Evolutionary conservation across 208 protist genomes (phyloP), one percentile per base, ranked within the genome.

Genomic region (Trypanosoma mega): DNA sequence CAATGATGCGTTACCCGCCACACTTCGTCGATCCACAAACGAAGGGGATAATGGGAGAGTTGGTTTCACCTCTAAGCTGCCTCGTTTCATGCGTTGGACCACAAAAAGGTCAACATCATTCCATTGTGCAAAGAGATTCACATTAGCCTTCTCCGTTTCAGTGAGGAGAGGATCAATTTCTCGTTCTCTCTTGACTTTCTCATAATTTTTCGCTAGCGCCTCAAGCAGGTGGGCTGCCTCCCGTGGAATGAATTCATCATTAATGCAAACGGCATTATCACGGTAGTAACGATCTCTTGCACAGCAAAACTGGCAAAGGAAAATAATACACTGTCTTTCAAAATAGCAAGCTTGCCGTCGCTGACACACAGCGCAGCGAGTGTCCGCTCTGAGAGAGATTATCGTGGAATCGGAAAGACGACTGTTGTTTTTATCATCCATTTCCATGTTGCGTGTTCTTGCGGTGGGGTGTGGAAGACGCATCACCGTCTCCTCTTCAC

Each of bases 241-340:
- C 45, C 57, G 36, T 23, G 72, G 71, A 63, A 91, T 85, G 34
- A 58, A 63, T 52, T 93, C 87, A 41, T 93, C 83, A 68, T 93
- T 93, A 59, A 93, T 82, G 74, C 87, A 93, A 9, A 90, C 44
- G 1, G 76, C 76, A 30, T 87, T 71, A n/a, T 87, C 81, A 54
- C 87, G 80, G 65, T 93, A 93, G 56, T 78, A 91, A 24, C 81
- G 81, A 41, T 93, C 87, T 11, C 78, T 75, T 24, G 83, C 74
- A 39, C 76, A 86, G 73, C 87, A 93, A 46, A 86, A 90, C 36
- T 82, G 71, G 26, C 87, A 93, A 20, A 90, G 58, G 71, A 93
- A 93, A 39, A 85, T 61, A 6, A 87, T 74, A 33, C 68, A 87
- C 16, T 67, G 39, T 16, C 72, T 78, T 31, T 81, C 63, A 58